Percentiles rank a stretch among this genome's conserved stretches.
Conservation (phyloP, 192 early-diverging fungal species). For the Coemansia sp. region DNA sequence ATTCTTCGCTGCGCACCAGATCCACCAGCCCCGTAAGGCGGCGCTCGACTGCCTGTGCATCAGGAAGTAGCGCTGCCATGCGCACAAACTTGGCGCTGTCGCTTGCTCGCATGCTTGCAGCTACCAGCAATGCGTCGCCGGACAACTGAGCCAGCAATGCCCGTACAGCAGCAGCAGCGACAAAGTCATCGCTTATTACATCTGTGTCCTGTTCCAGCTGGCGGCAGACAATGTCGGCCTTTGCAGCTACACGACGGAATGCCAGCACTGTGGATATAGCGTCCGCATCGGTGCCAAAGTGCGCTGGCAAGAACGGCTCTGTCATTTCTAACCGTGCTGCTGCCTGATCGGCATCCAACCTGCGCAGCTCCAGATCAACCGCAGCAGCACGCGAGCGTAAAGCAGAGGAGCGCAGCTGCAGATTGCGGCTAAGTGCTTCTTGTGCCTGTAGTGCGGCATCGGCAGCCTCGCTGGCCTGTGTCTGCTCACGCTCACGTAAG, state of each 20-base stretch:
- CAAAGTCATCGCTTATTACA: slow-evolving; percentile 51
- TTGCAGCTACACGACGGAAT: slow-evolving; percentile 80
- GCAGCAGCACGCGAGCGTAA: slow-evolving; percentile 84
- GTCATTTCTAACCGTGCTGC: slow-evolving; percentile 58
- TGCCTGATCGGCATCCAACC: slow-evolving; percentile 83
- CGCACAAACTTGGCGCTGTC: slow-evolving; percentile 67
- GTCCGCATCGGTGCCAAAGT: slow-evolving; percentile 82
- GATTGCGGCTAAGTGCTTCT: slow-evolving; percentile 74
- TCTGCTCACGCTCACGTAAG: slow-evolving; percentile 64
- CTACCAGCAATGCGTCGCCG: slow-evolving; percentile 66
- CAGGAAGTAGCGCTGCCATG: slow-evolving; percentile 68
- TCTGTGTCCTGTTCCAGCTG: slow-evolving; percentile 72
- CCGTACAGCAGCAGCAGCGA: slow-evolving; percentile 45
- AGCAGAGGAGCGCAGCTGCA: slow-evolving; percentile 76
- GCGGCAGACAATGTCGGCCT: slow-evolving; percentile 70
- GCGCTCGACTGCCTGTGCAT: slow-evolving; percentile 76
- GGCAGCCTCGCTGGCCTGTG: slow-evolving; percentile 58
- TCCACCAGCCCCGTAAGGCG: slow-evolving; percentile 73
- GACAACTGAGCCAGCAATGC: slow-evolving; percentile 53
- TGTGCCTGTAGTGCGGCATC: slow-evolving; percentile 68
- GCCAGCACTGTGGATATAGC: slow-evolving; percentile 71
- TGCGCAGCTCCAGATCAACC: slow-evolving; percentile 86
- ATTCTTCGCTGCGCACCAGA: slow-evolving; percentile 73
- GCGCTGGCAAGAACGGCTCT: slow-evolving; percentile 80
- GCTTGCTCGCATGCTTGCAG: slow-evolving; percentile 64